Evolutionary conservation across 208 protist species (phyloP), one percentile per base, ranked within the genome.

Genomic region (Novymonas esmeraldas): DNA sequence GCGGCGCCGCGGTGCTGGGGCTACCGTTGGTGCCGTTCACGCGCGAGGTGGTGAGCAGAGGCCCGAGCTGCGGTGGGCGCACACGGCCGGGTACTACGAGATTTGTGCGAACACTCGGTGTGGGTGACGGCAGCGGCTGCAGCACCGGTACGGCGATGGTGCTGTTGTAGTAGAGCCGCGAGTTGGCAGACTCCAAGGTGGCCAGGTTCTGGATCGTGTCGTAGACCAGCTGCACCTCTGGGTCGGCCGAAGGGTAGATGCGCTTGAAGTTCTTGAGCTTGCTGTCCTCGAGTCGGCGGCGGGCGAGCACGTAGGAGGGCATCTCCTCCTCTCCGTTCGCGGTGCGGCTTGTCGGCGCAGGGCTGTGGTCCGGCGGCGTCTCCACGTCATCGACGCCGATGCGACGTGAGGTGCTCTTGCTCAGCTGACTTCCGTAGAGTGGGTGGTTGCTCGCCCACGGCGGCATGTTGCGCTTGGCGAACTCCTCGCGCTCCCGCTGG

Each of bases 191-290:
- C 57, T 81, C 77, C 20, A 79, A 70, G 51, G 69, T 66, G 41
- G 79, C 64, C 7, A 89, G 65, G 41, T 65, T 72, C 39, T 74
- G 77, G 22, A 95, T 81, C 4, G 71, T 81, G 20, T 94, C 79
- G 68, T 96, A 97, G 38, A 92, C 62, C 5, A 78, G 22, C 64
- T 92, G 81, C 59, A 85, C 59, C 51, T 87, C 85, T 1, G 52
- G n/a, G 51, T 93, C 71, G 14, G 56, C 39, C 1, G 84, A 79
- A 14, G 93, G 93, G 59, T 93, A 97, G 67, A 96, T 85, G 44
- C 93, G 85, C 16, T 58, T 57, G 70, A 92, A 97, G 74, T 93
- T 84, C 33, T 70, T 61, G 49, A 96, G 72, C 58, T 92, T 92
- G 31, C 69, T 74, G 74, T 97, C 93, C 68, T 97, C 90, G 28